Base-by-base conservation (phyloP, 768 basidiomycete genomes). In the Mycena latifolia region DNA sequence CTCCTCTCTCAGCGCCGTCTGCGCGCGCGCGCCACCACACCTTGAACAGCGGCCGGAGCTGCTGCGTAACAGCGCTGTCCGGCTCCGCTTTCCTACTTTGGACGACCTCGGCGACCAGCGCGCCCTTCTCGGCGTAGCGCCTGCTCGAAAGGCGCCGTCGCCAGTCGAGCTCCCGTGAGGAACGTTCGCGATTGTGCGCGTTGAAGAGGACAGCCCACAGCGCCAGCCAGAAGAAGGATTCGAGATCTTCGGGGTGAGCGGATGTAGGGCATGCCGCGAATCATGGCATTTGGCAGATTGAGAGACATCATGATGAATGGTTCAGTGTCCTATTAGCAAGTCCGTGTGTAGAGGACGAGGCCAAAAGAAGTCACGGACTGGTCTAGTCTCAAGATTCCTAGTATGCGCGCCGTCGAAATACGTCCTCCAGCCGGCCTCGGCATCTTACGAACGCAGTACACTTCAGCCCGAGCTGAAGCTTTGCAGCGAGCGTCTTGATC, bases 261-360 rank as follows among this genome's bases (percentile, higher is more conserved):
- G 8, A 72, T 28, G 31, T 61, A 65, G 2, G 43, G 20, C 3
- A n/a, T 0, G 6, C 15, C 43, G 5, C 15, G 29, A 17, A 0
- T 15, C 24, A 58, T 57, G 27, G 67, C 41, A 6, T 20, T 0
- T 5, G 50, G 57, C 18, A 71, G 41, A 3, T 15, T n/a, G 5
- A 46, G 22, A 6, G 71, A 72, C 71, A 72, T 72, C n/a, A 52
- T 69, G 69, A 33, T 69, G 61, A 2, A 20, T 31, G 11, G 71
- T 67, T 1, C 69, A 61, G 69, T 72, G 35, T 4, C 6, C 20
- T 31, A 35, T 3, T 17, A 56, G 20, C 25, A 25, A 22, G 18
- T 50, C 4, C 14, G 22, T 7, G 35, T 28, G n/a, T n/a, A n/a
- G n/a, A 31, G 27, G 53, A n/a, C 2, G 18, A 47, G 31, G 33